Evolutionary conservation across 2,329 filamentous ascomycete genomes (phyloP).

Genomic region (Ceratocystis cacaofunesta): DNA sequence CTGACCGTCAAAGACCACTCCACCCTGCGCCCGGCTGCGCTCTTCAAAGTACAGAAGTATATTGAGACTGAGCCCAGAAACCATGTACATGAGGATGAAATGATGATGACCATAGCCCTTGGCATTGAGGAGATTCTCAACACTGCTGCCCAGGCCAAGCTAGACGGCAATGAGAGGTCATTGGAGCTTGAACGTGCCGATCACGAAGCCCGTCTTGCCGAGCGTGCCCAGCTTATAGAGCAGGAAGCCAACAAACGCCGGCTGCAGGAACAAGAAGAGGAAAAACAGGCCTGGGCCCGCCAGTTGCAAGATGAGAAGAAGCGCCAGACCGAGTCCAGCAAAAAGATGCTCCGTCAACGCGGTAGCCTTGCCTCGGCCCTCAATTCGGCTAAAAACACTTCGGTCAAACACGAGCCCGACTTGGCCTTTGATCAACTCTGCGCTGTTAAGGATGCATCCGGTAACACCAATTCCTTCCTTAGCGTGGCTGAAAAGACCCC

Average conservation of each 20-base stretch:
- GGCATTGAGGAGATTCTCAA: slow-evolving; percentile 65
- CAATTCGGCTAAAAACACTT: slow-evolving; percentile 11
- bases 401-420: slow-evolving; percentile 21
- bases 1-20: slow-evolving; percentile 51
- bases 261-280: slow-evolving; percentile 45
- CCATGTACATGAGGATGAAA: slow-evolving; percentile 39
- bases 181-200: slow-evolving; percentile 77
- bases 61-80: slow-evolving; percentile 43
- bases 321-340: slow-evolving; percentile 48
- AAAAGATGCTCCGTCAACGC: slow-evolving; percentile 37
- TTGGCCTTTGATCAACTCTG: slow-evolving; percentile 55
- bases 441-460: slow-evolving; percentile 45
- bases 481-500: slow-evolving; percentile 55
- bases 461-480: slow-evolving; percentile 52
- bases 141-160: slow-evolving; percentile 66
- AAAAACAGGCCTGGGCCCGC: slow-evolving; percentile 53
- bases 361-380: slow-evolving; percentile 20
- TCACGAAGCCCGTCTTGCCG: slow-evolving; percentile 58
- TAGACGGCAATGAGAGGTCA: slow-evolving; percentile 61
- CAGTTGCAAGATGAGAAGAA: slow-evolving; percentile 60
- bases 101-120: slow-evolving; percentile 51
- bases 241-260: slow-evolving; percentile 38
- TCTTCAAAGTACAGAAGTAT: slow-evolving; percentile 52
- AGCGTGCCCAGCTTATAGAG: slow-evolving; percentile 41
- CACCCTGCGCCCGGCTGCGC: slow-evolving; percentile 53